Evolutionary conservation across 2,329 filamentous ascomycete genomes (phyloP).

Genomic region (Scolecobasidium constrictum): DNA sequence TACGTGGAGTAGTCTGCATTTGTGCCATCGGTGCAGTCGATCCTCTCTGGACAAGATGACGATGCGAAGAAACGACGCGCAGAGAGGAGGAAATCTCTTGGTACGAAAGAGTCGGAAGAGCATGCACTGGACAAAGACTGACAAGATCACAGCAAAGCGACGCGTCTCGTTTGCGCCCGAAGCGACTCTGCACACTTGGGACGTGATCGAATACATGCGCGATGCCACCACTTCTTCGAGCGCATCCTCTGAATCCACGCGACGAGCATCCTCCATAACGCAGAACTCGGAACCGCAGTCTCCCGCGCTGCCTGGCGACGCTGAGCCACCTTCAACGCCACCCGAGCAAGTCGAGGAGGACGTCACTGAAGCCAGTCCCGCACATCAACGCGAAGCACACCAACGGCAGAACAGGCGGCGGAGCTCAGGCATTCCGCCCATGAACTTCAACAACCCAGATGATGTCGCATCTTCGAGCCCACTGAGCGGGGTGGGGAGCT

Average conservation of each 20-base stretch:
- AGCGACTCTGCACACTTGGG: slow-evolving; percentile 93
- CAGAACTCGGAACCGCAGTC: slow-evolving; percentile 19
- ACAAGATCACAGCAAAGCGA: slow-evolving; percentile 51
- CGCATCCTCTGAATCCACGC: slow-evolving; percentile 61
- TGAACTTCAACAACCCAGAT: slow-evolving; percentile 54
- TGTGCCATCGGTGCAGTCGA: slow-evolving; percentile 38
- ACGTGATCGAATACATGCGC: slow-evolving; percentile 80
- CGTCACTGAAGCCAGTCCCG: slow-evolving; percentile 47
- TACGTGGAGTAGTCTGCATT: slow-evolving; percentile 29
- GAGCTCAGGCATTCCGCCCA: slow-evolving; percentile 55
- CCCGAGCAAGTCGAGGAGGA: slow-evolving; percentile 50
- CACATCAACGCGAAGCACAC: slow-evolving; percentile 53
- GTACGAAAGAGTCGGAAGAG: slow-evolving; percentile 24
- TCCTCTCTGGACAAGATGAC: slow-evolving; percentile 47
- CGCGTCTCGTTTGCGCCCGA: slow-evolving; percentile 96
- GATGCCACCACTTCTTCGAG: slow-evolving; percentile 71
- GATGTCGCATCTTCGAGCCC: slow-evolving; percentile 66
- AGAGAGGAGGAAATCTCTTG: slow-evolving; percentile 82
- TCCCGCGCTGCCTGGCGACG: slow-evolving; percentile 13
- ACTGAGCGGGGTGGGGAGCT: slow-evolving; percentile 48
- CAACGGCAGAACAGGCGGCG: slow-evolving; percentile 39
- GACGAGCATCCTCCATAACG: slow-evolving; percentile 56
- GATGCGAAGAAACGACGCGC: slow-evolving; percentile 52
- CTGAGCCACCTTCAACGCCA: slow-evolving; percentile 51
- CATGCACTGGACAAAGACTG: slow-evolving; percentile 11